Evolutionary conservation across 495 filamentous ascomycete genomes (phyloP), one percentile per base, ranked within the genome.

Genomic region (Peziza echinospora): DNA sequence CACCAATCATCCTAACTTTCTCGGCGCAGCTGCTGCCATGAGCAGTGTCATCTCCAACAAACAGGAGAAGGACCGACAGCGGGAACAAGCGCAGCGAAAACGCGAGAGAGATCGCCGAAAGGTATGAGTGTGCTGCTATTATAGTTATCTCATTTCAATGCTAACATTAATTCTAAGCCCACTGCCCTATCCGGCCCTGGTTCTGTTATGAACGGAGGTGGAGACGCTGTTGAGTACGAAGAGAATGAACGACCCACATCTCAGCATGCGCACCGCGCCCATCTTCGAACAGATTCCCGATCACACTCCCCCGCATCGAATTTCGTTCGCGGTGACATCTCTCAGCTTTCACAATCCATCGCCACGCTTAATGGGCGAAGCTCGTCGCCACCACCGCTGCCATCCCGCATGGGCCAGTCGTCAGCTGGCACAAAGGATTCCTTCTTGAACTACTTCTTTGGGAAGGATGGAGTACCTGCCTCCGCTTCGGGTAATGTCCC

Each of bases 1-100:
- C 63, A 99, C 89, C 34, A 99, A 99, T 59, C 89, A 99, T 54
- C 89, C 89, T 25, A 99, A 99, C 56, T 99, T 99, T 67, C 73
- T 94, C 19, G 91, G 89, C 39, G 89, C 89, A 9, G 87, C 89
- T 5, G 86, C 84, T n/a, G 89, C 89, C 22, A 99, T 99, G 89
- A 83, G 81, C 46, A 80, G 85, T 8, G 87, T 96, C 43, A 87
- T 99, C 28, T 80, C 77, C 55, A 84, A 78, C 56, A 91, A 85
- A 62, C 84, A 94, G 58, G 87, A 99, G 49, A 77, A 84, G 59
- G 89, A 96, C 58, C 73, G 81, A 58, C 85, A 84, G 60, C 73
- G 71, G 25, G 63, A 81, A 26, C 65, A 80, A 0, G 77, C 79
- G 37, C 86, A 93, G 53, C 85, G 93, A 55, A 72, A 81, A 46